Base-by-base conservation (phyloP, 257 asterid species). In the Solanum peruvianum region DNA sequence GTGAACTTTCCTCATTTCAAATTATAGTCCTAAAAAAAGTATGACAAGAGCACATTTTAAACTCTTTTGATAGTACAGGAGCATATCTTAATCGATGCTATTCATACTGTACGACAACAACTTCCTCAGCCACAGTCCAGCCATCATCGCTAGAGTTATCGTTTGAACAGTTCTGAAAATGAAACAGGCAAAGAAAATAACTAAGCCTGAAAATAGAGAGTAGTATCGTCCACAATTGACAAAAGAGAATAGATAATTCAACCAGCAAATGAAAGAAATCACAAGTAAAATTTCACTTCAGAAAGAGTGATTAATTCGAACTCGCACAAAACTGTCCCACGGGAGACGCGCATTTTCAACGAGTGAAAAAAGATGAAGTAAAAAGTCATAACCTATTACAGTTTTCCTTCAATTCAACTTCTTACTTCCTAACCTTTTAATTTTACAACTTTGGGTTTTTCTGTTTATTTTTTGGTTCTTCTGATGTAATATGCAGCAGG, bases 111-210 rank as follows among this genome's bases (percentile, higher is more conserved):
- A 92, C 89, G 78, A 92, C 88, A 35, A 93, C 90, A 56, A 91
- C 91, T 93, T 97, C 99, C 92, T 94, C 98, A 16, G 96, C 92
- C 14, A 94, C 88, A 13, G 87, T 85, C 99, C 99, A 97, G 27
- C 90, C 93, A 66, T 90, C 90, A 29, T 69, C 56, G 37, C 91
- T 88, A 9, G 87, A 87, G 81, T 88, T 81, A 21, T 89, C 90
- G 83, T 85, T 88, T 25, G 87, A 89, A 87, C 99, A 97, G 86
- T 92, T 95, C 99, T 97, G 73, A 23, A 56, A 91, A 83, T 83
- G 70, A 56, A 47, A 58, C 66, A 69, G 52, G 81, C 56, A 52
- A 25, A 11, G 20, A 6, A 56, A 85, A 88, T 83, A 91, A 71
- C 33, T 25, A 42, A 35, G 33, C 11, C 86, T 39, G 12, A 77